These are phyloP conservation scores for Pseudopyricularia javanii DNA, from an alignment of 2,329 filamentous ascomycete genomes.

Conservation along the genomic window DNA sequence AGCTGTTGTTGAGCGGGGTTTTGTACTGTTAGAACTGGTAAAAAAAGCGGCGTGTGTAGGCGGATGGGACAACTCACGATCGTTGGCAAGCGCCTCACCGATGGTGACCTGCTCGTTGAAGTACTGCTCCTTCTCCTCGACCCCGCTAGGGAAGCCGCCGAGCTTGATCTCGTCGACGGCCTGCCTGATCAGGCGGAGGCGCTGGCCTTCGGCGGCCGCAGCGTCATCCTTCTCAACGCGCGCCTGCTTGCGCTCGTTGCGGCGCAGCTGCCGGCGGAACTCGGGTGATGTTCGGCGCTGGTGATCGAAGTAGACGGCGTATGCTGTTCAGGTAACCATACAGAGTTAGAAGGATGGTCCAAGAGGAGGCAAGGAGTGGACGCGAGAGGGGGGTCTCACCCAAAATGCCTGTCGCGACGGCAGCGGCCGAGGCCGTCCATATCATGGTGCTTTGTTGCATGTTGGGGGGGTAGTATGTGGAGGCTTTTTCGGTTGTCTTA, in stretches of 20 bases:
- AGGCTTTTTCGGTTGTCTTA: no score
- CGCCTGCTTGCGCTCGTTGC: conserved; percentile 62
- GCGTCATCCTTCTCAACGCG: conserved; percentile 63
- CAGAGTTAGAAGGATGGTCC: background rate
- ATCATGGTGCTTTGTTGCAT: conserved; percentile 46
- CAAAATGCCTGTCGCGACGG: conserved; percentile 44
- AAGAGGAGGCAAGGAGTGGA: background rate
- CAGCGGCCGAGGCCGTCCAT: conserved; percentile 49
- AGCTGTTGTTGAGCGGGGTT: no score
- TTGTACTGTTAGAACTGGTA: background rate
- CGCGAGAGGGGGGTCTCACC: conserved; percentile 28
- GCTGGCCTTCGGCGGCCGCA: conserved; percentile 49
- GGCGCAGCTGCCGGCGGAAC: conserved; percentile 57
- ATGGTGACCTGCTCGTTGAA: conserved; percentile 92
- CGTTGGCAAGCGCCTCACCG: conserved; percentile 71
- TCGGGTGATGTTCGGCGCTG: conserved; percentile 50
- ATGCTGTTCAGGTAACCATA: conserved; percentile 28
- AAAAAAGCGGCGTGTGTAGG: background rate
- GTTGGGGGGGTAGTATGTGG: conserved; percentile 22
- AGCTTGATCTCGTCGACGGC: conserved; percentile 73
- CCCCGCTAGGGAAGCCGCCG: conserved; percentile 80
- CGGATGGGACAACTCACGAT: conserved; percentile 47
- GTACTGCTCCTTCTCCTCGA: conserved; percentile 89
- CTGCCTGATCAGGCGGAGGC: conserved; percentile 61
- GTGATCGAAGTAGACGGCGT: conserved; percentile 58